Evolutionary conservation across 345 rosid species (phyloP).

Genomic region (Erucastrum elatum): DNA sequence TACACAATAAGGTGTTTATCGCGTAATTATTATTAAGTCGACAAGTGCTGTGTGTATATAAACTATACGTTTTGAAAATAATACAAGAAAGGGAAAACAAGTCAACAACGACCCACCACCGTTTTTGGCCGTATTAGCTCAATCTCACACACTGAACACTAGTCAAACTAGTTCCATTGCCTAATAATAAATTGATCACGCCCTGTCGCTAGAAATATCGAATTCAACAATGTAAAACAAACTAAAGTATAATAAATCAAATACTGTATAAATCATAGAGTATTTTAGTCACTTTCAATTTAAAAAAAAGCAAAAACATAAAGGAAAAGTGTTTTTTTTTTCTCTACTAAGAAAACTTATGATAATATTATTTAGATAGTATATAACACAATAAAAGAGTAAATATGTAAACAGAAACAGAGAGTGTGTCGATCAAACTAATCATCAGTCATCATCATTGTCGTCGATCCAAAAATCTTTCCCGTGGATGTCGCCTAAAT

Average conservation of each 20-base stretch:
- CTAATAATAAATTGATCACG: not conserved
- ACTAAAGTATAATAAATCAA: no score
- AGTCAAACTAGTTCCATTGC: constrained; percentile 10
- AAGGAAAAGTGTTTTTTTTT: not conserved
- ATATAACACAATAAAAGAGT: not conserved
- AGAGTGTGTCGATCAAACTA: not conserved
- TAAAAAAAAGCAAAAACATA: not conserved
- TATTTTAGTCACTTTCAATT: not conserved
- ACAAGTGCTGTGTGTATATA: not conserved
- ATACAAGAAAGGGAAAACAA: not conserved
- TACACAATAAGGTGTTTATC: not conserved
- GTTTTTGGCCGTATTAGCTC: constrained; percentile 32
- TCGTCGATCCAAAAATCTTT: constrained; percentile 9
- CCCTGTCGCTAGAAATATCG: not conserved
- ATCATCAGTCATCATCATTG: not conserved
- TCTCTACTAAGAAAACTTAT: not conserved
- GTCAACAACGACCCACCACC: constrained; percentile 41
- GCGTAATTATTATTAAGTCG: not conserved
- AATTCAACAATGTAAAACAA: not conserved
- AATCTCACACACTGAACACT: constrained; percentile 28
- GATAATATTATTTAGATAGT: not conserved
- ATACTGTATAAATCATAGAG: no score
- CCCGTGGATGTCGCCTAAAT: constrained; percentile 39
- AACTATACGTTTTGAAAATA: not conserved
- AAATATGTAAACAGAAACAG: not conserved